Evolutionary conservation across 306 rosid genomes (phyloP).

Genomic region (Prunus padus): DNA sequence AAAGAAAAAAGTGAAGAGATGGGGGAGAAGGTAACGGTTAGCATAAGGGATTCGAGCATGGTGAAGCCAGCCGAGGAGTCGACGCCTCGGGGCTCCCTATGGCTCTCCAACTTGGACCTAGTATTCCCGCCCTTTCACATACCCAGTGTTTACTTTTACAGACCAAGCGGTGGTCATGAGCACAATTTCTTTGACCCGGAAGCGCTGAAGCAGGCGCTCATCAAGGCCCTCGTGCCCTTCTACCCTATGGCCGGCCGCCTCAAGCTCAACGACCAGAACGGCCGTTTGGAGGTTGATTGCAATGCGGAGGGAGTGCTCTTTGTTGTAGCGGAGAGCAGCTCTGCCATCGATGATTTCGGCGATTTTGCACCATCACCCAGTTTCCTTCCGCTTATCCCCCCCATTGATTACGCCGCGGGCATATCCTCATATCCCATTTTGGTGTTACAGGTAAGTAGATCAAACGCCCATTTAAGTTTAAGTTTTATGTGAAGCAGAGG

Average conservation of each 20-base stretch:
- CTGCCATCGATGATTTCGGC: background rate
- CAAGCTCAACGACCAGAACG: background rate
- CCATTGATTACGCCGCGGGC: background rate
- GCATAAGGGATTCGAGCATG: background rate
- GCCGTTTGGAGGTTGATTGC: background rate
- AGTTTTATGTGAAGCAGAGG: no score
- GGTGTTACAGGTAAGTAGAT: background rate
- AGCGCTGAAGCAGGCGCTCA: background rate
- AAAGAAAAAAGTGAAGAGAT: no score
- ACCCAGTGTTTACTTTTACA: no score
- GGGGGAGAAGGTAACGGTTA: background rate
- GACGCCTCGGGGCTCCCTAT: background rate
- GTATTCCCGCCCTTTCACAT: background rate
- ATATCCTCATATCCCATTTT: background rate
- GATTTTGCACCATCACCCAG: background rate
- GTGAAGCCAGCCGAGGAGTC: background rate
- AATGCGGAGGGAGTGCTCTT: no score
- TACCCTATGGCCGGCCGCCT: background rate
- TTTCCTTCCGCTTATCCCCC: background rate
- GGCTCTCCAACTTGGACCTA: background rate
- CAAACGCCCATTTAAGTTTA: no score
- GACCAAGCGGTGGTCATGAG: background rate
- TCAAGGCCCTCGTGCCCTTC: background rate
- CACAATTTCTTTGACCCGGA: background rate
- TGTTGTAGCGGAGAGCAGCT: background rate